Conservation (phyloP, 2,329 filamentous ascomycete genomes). For the Colletotrichum euphorbiae region DNA sequence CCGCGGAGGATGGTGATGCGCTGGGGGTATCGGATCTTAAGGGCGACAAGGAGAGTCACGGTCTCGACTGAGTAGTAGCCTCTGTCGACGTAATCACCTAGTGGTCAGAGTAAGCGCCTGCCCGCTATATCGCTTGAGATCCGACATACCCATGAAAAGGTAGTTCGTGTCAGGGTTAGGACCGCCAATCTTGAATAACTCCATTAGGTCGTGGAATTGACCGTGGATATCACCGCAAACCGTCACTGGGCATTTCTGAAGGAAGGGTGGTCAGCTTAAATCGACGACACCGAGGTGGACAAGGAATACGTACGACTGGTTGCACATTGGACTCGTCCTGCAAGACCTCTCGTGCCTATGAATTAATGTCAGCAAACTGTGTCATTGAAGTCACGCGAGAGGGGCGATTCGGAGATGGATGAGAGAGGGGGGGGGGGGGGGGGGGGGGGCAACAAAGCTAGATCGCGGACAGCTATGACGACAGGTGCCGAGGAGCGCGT, state of each 20-base stretch:
- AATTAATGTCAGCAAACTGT: slow-evolving; percentile 48
- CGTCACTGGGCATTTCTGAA: slow-evolving; percentile 95
- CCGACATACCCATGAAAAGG: slow-evolving; percentile 90
- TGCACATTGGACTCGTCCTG: slow-evolving; percentile 99
- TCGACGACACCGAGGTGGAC: slow-evolving; percentile 35
- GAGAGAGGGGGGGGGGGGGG: slow-evolving; percentile 29
- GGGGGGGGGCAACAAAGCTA: slow-evolving; percentile 25
- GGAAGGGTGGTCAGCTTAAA: slow-evolving; percentile 46
- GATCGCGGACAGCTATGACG: slow-evolving; percentile 17
- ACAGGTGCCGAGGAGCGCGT: slow-evolving; percentile 16
- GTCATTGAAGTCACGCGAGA: slow-evolving; percentile 47
- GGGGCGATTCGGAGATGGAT: slow-evolving; percentile 40
- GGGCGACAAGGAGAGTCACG: slow-evolving; percentile 92
- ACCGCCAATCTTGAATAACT: slow-evolving; percentile 98
- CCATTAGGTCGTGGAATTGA: slow-evolving; percentile 99
- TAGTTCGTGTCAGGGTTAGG: slow-evolving; percentile 99
- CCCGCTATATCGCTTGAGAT: slow-evolving; percentile 17
- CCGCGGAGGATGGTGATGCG: slow-evolving; percentile 98
- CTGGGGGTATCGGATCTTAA: slow-evolving; percentile 98
- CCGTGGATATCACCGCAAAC: slow-evolving; percentile 99
- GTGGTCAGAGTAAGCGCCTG: slow-evolving; percentile 37
- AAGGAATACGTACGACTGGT: slow-evolving; percentile 80
- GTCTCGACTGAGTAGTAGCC: slow-evolving; percentile 99
- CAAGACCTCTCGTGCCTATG: slow-evolving; percentile 90
- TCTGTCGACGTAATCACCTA: slow-evolving; percentile 97